Evolutionary conservation across 1,139 yeast genomes (phyloP).

Genomic region (Debaryomyces subglobosus): DNA sequence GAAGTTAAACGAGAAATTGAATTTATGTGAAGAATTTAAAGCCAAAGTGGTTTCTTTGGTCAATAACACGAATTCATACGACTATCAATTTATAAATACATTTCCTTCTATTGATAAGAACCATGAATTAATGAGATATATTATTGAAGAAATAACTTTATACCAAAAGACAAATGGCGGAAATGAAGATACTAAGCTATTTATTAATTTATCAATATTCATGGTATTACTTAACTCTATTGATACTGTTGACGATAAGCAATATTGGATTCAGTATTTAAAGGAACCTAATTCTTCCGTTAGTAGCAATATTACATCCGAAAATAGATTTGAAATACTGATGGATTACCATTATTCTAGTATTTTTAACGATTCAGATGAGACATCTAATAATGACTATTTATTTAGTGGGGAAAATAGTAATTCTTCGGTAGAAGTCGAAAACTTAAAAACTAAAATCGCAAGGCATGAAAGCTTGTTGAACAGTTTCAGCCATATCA

Average conservation of each 20-base stretch:
- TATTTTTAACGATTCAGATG: conserved; percentile 20
- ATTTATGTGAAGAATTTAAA: conserved; percentile 13
- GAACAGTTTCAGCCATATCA: background rate
- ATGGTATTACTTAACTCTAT: conserved; percentile 23
- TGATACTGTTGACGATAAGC: conserved; percentile 21
- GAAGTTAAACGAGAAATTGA: background rate
- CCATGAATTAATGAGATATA: conserved; percentile 16
- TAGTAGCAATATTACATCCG: background rate
- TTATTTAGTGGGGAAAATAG: background rate
- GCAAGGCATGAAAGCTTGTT: conserved; percentile 3
- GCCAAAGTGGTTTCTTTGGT: conserved; percentile 9
- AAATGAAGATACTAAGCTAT: conserved; percentile 32
- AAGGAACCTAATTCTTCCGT: background rate
- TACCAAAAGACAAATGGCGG: conserved; percentile 20
- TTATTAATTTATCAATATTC: conserved; percentile 31
- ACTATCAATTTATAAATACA: conserved; percentile 9
- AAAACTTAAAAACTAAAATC: conserved; percentile 1
- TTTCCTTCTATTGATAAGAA: conserved; percentile 11
- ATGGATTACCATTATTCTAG: conserved; percentile 24
- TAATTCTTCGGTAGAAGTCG: background rate
- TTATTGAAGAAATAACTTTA: conserved; percentile 22
- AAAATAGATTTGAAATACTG: conserved; percentile 12
- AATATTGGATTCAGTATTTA: conserved; percentile 27
- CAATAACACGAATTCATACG: conserved; percentile 8
- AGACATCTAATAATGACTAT: conserved; percentile 12